Conservation (phyloP, 1,139 yeast genomes). For the Pichia inconspicua region DNA sequence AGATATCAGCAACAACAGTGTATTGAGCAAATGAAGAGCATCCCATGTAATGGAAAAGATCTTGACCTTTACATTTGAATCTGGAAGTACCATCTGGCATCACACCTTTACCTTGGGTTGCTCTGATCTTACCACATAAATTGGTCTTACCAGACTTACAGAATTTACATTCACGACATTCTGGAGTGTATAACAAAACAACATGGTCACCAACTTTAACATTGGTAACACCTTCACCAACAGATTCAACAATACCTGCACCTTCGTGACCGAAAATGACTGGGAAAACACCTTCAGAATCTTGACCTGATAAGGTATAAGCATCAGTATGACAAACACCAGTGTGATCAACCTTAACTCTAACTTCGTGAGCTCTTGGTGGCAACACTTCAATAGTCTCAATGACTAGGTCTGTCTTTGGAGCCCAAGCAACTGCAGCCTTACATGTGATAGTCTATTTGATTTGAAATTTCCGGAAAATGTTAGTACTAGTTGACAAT, state of each 20-base stretch:
- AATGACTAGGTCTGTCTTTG: constrained; percentile 72
- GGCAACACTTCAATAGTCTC: constrained; percentile 89
- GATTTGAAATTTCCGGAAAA: neutral
- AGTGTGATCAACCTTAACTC: constrained; percentile 77
- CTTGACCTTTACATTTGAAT: constrained; percentile 77
- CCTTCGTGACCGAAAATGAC: constrained; percentile 93
- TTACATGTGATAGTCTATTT: constrained; percentile 63
- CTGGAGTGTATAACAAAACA: constrained; percentile 90
- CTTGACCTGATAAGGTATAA: constrained; percentile 86
- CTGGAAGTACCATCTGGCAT: constrained; percentile 96
- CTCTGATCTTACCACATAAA: constrained; percentile 84
- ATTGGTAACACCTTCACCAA: constrained; percentile 86
- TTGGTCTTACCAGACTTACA: constrained; percentile 94
- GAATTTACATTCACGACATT: constrained; percentile 90
- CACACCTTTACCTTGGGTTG: constrained; percentile 84
- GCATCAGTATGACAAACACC: constrained; percentile 99
- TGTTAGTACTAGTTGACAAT: neutral
- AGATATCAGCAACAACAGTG: constrained; percentile 95
- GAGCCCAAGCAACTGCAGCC: constrained; percentile 98
- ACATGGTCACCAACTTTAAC: constrained; percentile 90
- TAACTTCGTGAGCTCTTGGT: constrained; percentile 94
- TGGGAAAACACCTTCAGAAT: constrained; percentile 97
- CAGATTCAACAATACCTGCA: constrained; percentile 87
- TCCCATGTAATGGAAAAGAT: constrained; percentile 90
- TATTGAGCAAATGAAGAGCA: constrained; percentile 94